Conservation (phyloP, 495 filamentous ascomycete genomes). For the Pseudoneurospora amorphoporcata region DNA sequence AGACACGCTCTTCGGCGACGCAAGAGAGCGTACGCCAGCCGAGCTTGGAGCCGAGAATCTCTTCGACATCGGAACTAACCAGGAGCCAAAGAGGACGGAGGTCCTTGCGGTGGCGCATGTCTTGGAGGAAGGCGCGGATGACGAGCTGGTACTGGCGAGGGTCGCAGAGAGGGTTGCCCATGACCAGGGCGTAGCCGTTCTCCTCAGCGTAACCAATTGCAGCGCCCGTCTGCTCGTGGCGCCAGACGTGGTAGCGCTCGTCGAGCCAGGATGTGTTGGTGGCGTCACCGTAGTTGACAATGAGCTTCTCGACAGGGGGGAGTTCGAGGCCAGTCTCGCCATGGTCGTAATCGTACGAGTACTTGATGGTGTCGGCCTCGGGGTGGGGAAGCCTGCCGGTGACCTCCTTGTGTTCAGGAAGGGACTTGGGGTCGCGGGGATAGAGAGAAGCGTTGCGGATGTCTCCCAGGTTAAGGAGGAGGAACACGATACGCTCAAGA, state of each 20-base stretch:
- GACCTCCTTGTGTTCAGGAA: slow-evolving; percentile 44
- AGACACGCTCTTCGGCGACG: slow-evolving; percentile 72
- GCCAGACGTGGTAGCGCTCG: slow-evolving; percentile 72
- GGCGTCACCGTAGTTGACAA: slow-evolving; percentile 83
- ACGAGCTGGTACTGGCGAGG: slow-evolving; percentile 56
- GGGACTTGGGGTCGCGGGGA: slow-evolving; percentile 71
- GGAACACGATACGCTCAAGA: slow-evolving; percentile 76
- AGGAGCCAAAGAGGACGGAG: slow-evolving; percentile 78
- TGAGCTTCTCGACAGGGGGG: slow-evolving; percentile 66
- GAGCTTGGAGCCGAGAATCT: slow-evolving; percentile 60
- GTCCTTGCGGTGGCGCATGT: slow-evolving; percentile 57
- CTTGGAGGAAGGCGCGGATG: slow-evolving; percentile 60
- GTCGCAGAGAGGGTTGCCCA: slow-evolving; percentile 75
- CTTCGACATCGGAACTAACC: slow-evolving; percentile 56
- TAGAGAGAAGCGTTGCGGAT: slow-evolving; percentile 80
- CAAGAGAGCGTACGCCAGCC: slow-evolving; percentile 78
- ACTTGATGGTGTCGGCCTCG: slow-evolving; percentile 63
- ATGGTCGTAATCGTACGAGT: slow-evolving; percentile 32
- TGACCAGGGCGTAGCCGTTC: slow-evolving; percentile 62
- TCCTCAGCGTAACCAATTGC: slow-evolving; percentile 68
- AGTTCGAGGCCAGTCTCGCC: slow-evolving; percentile 38
- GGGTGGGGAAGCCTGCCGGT: slow-evolving; percentile 57
- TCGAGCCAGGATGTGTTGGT: slow-evolving; percentile 84
- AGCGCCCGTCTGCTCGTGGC: slow-evolving; percentile 63
- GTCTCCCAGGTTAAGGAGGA: slow-evolving; percentile 75